Evolutionary conservation across 495 filamentous ascomycete species (phyloP), one percentile per base, ranked within the genome.

Genomic region (Penicillium riverlandense): DNA sequence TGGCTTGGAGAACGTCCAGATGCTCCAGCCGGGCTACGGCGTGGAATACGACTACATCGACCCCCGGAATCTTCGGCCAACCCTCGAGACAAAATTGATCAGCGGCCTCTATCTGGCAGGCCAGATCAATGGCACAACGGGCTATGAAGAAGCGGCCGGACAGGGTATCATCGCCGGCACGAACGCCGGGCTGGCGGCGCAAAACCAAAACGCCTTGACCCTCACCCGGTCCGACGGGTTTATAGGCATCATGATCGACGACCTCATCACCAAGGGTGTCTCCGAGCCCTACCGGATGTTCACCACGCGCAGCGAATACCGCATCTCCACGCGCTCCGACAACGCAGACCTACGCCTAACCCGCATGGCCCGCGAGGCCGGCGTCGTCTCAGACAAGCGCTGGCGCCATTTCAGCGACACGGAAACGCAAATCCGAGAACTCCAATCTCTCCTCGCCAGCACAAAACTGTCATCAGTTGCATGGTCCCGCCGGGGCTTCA

Each of bases 1-100:
- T 12, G 92, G 92, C 10, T 79, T 98, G 16, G 90, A 96, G 60
- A 81, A 95, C 49, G 88, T 88, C 3, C 79, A 67, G 36, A 97
- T 98, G 94, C 82, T 95, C 5, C 94, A 97, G 57, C 83, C 92
- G 2, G 92, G 92, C 38, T 98, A 98, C 59, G 92, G 92, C 37
- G 92, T 98, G 7, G 92, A 98, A 66, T 98, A 98, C 62, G 92
- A 98, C 70, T 98, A 97, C 63, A 86, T 98, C 8, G 92, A 98
- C 60, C 94, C 92, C 8, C 85, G 92, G 41, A 84, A 81, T 55
- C 72, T 98, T 8, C 82, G 81, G 48, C 79, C 86, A 14, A 90
- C 92, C 0, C 79, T 98, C 8, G 94, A 98, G 58, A 97, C 92
- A 6, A 98, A 98, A 63, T 67, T 85, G 16, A 95, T 98, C 47